phyloP scores from a whole-genome alignment of 345 rosid genomes.

The Brassica napus region DNA sequence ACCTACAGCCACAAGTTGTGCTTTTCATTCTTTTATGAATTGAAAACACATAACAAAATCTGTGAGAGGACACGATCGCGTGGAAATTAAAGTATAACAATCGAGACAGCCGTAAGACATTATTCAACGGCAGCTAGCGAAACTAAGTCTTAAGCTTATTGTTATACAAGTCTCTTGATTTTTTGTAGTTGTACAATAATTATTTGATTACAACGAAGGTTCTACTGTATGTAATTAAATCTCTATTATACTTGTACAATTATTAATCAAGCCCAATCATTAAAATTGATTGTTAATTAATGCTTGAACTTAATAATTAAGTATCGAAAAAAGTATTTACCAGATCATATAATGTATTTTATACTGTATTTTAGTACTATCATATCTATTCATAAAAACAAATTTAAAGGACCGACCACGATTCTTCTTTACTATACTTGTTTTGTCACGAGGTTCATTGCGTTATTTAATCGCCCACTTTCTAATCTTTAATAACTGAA shows the following conservation, averaged over 20 bases:
- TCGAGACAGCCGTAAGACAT: slow-evolving; percentile 13
- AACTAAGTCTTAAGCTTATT: slow-evolving; percentile 5
- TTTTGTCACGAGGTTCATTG: neutral
- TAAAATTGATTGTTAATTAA: neutral
- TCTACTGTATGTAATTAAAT: slow-evolving; percentile 9
- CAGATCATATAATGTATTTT: neutral
- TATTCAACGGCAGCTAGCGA: slow-evolving; percentile 25
- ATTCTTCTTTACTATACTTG: neutral
- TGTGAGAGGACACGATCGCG: slow-evolving; percentile 25
- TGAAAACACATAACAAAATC: slow-evolving; percentile 1
- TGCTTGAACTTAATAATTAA: slow-evolving; percentile 7
- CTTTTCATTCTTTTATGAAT: too few species aligned
- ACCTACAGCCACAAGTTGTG: too few species aligned
- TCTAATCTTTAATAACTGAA: neutral
- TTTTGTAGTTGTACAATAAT: neutral
- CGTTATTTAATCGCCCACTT: neutral
- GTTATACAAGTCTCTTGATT: slow-evolving; percentile 19
- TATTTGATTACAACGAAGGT: slow-evolving; percentile 31
- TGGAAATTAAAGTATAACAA: slow-evolving; percentile 8
- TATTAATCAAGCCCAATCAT: slow-evolving; percentile 8
- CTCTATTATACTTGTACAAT: slow-evolving; percentile 9
- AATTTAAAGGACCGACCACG: neutral
- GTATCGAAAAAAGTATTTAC: neutral
- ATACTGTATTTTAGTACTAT: too few species aligned
- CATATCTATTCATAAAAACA: neutral